phyloP scores from a whole-genome alignment of 768 basidiomycete genomes.

The Trametes elegans region DNA sequence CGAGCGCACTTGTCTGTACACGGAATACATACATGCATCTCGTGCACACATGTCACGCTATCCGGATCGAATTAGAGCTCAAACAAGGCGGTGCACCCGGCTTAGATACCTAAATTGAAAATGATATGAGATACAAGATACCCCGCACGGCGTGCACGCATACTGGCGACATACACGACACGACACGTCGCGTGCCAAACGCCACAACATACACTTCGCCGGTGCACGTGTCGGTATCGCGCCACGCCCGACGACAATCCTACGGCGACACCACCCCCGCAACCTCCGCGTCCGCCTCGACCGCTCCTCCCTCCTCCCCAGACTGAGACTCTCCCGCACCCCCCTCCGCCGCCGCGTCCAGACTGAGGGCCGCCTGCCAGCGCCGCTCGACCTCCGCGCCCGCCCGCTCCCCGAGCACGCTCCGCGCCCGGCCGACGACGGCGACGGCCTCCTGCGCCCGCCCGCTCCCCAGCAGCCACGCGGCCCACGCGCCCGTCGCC shows the following conservation, averaged over 20 bases:
- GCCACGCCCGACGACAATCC: slow-evolving; percentile 1
- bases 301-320: background rate
- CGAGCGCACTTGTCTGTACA: background rate
- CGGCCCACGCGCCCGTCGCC: slow-evolving; percentile 44
- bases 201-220: background rate
- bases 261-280: background rate
- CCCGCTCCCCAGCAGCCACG: slow-evolving; percentile 44
- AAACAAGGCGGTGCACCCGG: slow-evolving; percentile 6
- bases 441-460: slow-evolving; percentile 40
- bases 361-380: slow-evolving; percentile 34
- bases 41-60: background rate
- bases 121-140: background rate
- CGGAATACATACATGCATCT: background rate
- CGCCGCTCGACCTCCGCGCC: slow-evolving; percentile 35
- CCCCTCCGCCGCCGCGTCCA: too few species aligned
- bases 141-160: background rate
- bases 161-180: background rate
- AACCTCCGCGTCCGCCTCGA: slow-evolving; percentile 5
- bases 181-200: background rate
- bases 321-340: slow-evolving; percentile 1
- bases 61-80: slow-evolving; percentile 8
- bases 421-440: slow-evolving; percentile 35
- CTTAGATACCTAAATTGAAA: slow-evolving; percentile 1
- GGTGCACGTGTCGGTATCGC: too few species aligned
- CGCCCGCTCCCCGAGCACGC: slow-evolving; percentile 27